A percentile compares a stretch with the other conserved stretches of the same genome.
phyloP scores from a whole-genome alignment of 305 asterid species.

The Nicotiana rustica region DNA sequence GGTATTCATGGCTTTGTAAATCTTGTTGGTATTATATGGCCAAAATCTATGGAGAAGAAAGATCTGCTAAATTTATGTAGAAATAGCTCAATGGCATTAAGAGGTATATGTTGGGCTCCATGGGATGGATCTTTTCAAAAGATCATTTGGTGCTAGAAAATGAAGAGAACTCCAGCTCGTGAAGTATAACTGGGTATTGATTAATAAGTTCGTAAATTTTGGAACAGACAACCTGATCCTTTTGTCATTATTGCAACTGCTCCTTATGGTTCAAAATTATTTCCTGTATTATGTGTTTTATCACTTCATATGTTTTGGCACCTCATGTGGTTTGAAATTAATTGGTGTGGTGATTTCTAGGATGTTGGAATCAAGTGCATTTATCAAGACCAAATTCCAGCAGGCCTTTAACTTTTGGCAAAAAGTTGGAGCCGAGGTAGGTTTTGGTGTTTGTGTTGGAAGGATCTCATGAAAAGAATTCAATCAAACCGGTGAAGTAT shows the following conservation, averaged over 20 bases:
- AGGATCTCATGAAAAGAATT: not conserved
- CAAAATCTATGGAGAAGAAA: not conserved
- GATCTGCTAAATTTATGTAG: not conserved
- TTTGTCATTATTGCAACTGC: not conserved
- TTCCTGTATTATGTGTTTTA: too few species aligned
- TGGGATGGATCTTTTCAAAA: not conserved
- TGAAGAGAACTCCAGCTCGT: not conserved
- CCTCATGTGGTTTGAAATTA: not conserved
- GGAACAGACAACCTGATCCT: not conserved
- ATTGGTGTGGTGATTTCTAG: not conserved
- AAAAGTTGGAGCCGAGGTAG: slow-evolving; percentile 20
- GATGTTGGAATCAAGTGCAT: slow-evolving; percentile 3
- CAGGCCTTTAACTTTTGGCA: not conserved
- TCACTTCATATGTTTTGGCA: not conserved
- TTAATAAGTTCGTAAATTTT: not conserved
- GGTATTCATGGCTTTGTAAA: not conserved
- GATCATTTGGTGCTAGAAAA: not conserved
- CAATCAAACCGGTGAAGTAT: not conserved
- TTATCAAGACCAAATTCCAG: not conserved
- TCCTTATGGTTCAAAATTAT: not conserved
- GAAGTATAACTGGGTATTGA: not conserved
- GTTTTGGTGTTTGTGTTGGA: not conserved
- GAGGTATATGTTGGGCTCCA: slow-evolving; percentile 25
- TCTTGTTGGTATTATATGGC: slow-evolving; percentile 2
- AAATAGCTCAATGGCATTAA: not conserved